Conservation (phyloP, 257 asterid species). For the Solanum pennellii region DNA sequence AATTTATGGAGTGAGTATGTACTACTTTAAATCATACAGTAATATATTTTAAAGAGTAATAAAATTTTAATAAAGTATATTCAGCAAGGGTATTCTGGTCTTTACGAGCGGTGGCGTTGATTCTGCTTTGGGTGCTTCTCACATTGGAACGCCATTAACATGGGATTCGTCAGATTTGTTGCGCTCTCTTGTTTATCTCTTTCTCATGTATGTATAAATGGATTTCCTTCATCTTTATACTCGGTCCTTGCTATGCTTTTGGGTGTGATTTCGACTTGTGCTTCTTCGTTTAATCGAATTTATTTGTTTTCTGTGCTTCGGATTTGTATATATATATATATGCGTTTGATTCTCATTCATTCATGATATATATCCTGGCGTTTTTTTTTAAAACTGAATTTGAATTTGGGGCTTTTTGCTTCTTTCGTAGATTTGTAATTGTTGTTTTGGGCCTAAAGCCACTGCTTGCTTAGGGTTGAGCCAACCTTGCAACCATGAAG, state of each 20-base stretch:
- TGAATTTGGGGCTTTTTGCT: not conserved
- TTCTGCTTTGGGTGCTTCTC: not conserved
- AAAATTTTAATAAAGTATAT: not conserved
- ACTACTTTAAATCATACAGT: no score
- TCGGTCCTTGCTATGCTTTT: not conserved
- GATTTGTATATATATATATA: not conserved
- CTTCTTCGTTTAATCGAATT: not conserved
- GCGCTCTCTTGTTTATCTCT: not conserved
- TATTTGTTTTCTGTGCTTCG: not conserved
- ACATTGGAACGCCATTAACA: not conserved
- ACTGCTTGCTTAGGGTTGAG: not conserved
- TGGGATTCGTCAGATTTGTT: not conserved
- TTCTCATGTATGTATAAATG: not conserved
- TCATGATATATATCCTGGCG: not conserved
- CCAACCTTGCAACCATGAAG: slow-evolving; percentile 32
- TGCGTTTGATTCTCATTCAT: not conserved
- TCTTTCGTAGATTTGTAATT: not conserved
- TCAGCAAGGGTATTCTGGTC: not conserved
- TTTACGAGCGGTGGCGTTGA: not conserved
- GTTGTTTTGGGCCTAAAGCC: not conserved
- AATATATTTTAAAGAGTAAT: not conserved
- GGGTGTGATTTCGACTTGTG: not conserved
- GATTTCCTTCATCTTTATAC: not conserved
- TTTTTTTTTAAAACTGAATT: not conserved
- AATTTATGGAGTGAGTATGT: not conserved